Conservation (phyloP, 768 basidiomycete species). For the Suillus subluteus region DNA sequence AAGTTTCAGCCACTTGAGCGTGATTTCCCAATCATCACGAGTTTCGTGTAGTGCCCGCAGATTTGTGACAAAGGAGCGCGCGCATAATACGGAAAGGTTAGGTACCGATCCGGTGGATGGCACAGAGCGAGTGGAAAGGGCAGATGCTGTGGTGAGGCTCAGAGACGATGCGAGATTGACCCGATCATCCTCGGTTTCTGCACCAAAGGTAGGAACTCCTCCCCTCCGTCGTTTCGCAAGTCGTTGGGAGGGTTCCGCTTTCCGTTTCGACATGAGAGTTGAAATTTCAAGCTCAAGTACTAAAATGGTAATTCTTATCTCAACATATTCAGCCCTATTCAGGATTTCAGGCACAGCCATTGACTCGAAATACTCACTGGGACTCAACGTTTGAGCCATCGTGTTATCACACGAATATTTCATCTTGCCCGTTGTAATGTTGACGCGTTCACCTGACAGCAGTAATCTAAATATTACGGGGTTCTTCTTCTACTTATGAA, state of each 20-base stretch:
- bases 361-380: too few species aligned
- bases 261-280: constrained; percentile 20
- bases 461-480: background rate
- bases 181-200: constrained; percentile 48
- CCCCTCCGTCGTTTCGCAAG: constrained; percentile 22
- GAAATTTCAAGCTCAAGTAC: background rate
- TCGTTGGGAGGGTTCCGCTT: background rate
- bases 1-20: constrained; percentile 43
- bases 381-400: background rate
- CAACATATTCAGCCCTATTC: too few species aligned
- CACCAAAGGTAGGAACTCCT: constrained; percentile 39
- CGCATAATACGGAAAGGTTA: constrained; percentile 52
- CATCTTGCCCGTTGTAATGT: constrained; percentile 1
- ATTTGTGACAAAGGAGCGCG: constrained; percentile 52
- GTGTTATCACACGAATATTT: background rate
- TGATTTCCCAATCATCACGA: constrained; percentile 42
- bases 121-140: constrained; percentile 49
- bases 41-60: constrained; percentile 44
- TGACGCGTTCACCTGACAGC: constrained; percentile 2
- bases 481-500: background rate
- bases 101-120: constrained; percentile 39
- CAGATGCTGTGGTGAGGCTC: constrained; percentile 52
- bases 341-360: too few species aligned
- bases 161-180: constrained; percentile 34
- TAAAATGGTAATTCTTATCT: too few species aligned